Base-by-base conservation (phyloP, 768 basidiomycete genomes). In the Dendrothele bispora region DNA sequence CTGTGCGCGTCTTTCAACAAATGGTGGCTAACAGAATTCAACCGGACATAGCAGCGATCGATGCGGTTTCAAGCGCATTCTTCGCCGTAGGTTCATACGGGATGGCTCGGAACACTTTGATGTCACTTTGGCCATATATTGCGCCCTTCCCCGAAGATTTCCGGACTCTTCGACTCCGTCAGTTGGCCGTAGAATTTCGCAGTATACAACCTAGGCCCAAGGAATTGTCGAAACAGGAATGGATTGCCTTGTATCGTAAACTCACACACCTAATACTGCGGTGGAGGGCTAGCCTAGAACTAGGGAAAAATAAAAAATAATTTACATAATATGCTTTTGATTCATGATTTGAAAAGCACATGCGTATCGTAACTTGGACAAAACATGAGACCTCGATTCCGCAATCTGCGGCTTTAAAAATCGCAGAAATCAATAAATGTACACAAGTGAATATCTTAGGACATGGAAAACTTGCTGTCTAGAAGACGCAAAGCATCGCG, bases 401-500 rank as follows among this genome's bases (percentile, higher is more conserved):
- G n/a, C n/a, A n/a, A n/a, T n/a, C n/a, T 40, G 37, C 37, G 10
- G 22, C 21, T 30, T 29, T 10, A 21, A 10, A 48, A 45, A 38
- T 48, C 43, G 36, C 48, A 44, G 29, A 49, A 54, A 51, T 54
- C 44, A 36, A 11, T 28, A 36, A 18, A 34, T 7, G 37, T 21
- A 43, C 34, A 46, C 22, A 34, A 26, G 50, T 21, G 21, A 40
- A 11, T 52, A 67, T n/a, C 25, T 36, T 47, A 47, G 21, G 37
- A 36, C 11, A 21, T 39, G 7, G 46, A 5, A 63, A 79, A 79
- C 55, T 79, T 84, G 36, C 78, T 68, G 59, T 93, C 89, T 29
- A 93, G 72, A 21, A 92, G 62, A 49, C 84, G 82, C 20, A 92
- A 65, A 5, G 89, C 90, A 53, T 90, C 86, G 43, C 72, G 79